Base-by-base conservation (phyloP, 495 filamentous ascomycete genomes). In the Penicillium ochrochloron region DNA sequence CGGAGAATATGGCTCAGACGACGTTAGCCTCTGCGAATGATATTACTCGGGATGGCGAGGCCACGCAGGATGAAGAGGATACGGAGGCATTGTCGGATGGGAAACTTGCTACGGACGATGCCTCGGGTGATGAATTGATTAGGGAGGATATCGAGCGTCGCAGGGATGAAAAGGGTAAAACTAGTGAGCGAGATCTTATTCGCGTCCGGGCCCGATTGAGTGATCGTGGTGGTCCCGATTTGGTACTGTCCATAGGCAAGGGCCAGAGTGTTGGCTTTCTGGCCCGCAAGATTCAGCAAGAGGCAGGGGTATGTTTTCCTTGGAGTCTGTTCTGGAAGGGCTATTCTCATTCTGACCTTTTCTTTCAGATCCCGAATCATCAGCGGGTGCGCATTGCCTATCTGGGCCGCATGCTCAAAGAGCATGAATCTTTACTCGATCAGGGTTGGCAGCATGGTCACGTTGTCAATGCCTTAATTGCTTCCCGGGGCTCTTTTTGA, bases 401-500 rank as follows among this genome's bases (percentile, higher is more conserved):
- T 71, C 83, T 95, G 72, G 93, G 93, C 56, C 89, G 85, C 69
- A 84, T 94, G 41, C 82, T 97, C 17, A 86, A 88, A 61, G 92
- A 95, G 66, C 80, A 81, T 35, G 69, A 82, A 27, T 77, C 89
- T 0, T 72, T 97, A 17, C 70, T 75, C 19, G 82, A 79, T 33
- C 91, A 93, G 67, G 90, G 90, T 29, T 97, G 92, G 91, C 83
- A 87, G 67, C 80, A 84, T 59, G 91, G 87, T 23, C 83, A 94
- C 74, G 82, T 94, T 25, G 75, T 97, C 58, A 96, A 94, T 72
- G 93, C 91, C 8, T 73, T 95, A 60, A 87, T 96, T 57, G 90
- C 90, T 67, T 69, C 70, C 9, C 76, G 71, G 10, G 52, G 25
- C 14, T 58, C 31, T 33, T 14, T 55, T n/a, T 61, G 2, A 27